Base-by-base conservation (phyloP, 805 yeast species). In the Candida namnaoensis region DNA sequence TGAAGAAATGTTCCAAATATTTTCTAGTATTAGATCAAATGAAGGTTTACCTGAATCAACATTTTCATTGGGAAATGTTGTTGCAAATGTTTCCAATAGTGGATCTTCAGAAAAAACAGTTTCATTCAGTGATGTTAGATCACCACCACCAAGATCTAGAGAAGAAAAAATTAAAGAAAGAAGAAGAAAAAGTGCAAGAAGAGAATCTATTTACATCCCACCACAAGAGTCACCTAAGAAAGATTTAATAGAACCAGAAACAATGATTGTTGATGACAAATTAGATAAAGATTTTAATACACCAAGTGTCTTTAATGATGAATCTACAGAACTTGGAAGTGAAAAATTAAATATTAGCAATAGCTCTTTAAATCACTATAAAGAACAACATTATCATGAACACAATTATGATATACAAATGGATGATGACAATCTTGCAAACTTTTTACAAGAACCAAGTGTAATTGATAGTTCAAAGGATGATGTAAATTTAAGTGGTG, bases 1-100 rank as follows among this genome's bases (percentile, higher is more conserved):
- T 44, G 66, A 66, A 24, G 78, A 72, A 30, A 66, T 76, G 35
- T 52, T 66, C 8, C 65, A 62, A 37, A 57, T 67, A 53, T 66
- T 77, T 40, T 60, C 61, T 38, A 54, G 60, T 1, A 59, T 74
- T 12, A 61, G 76, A 47, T 39, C 47, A 13, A 58, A 59, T 26
- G 76, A 74, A 49, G 71, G 71, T 1, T 48, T 74, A 35, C 39
- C 49, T 10, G 41, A 48, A 1, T 27, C 43, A 6, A 47, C 53
- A 2, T 41, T 39, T 5, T 33, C 41, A 3, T 10, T 32, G 13
- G 28, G 14, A 30, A 44, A 27, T 28, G 44, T 30, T 35, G 34
- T 41, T 25, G 37, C 34, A 7, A 39, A 32, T 11, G 15, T 38
- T 5, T 26, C 44, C n/a, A 30, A 41, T 5, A 19, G 30, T 5